Base-by-base conservation (phyloP, 2,329 filamentous ascomycete genomes). In the Penicillium aurantiogriseum region DNA sequence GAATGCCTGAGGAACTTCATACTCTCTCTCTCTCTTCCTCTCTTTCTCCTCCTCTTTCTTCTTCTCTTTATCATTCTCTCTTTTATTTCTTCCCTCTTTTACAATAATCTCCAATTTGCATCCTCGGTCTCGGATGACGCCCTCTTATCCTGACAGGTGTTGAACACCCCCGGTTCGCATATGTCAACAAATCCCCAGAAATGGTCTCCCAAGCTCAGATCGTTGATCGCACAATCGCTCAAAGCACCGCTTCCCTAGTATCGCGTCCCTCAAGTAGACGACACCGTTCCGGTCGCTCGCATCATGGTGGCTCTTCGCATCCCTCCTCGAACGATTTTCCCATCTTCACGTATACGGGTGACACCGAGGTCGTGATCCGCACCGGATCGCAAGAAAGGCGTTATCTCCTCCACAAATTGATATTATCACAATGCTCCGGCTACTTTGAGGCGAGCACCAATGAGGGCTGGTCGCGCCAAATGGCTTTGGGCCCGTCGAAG, bases 301-400 rank as follows among this genome's bases (percentile, higher is more conserved):
- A 94, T 71, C 85, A 88, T 67, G 91, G 91, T 57, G 88, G 88
- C 60, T 79, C 82, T 35, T 83, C 85, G 19, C 87, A 88, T 69
- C 77, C 85, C 25, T 84, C 89, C 42, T 89, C 90, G 71, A 97
- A 97, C 72, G 92, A 97, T 73, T 97, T 97, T 67, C 93, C 93
- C 23, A 79, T 95, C 70, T 97, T 97, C 76, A 87, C 87, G 49
- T 88, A 92, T 67, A 93, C 90, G 38, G 93, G 93, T 70, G 92
- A 97, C 75, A 91, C 97, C 69, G 93, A 97, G 76, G 92, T 97
- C 61, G 71, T 93, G 54, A 84, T 97, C 68, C 84, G 82, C 69
- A 83, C 85, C 15, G 83, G 88, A 52, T 64, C 85, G 60, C 85
- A 87, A 70, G 89, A 94, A 75, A 90, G 91, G 71, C 84, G 89